Percentiles rank a stretch among this genome's conserved stretches.
Conservation (phyloP, 352 stramenopile genomes). For the Globisporangium rhizosaccharum region DNA sequence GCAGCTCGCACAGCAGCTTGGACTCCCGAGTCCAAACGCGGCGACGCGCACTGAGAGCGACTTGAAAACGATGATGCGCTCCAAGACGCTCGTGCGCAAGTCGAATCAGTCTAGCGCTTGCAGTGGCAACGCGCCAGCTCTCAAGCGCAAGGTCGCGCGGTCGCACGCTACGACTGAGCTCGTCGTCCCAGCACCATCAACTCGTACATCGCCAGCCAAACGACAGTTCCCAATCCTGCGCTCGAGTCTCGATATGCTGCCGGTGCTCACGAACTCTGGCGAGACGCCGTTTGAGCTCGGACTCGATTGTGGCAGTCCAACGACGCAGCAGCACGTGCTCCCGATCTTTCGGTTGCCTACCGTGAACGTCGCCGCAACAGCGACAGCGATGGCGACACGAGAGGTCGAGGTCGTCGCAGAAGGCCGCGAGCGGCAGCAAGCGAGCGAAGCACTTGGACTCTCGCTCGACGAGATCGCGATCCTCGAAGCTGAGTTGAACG, state of each 20-base stretch:
- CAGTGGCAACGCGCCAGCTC: conserved; percentile 19
- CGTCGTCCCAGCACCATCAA: neutral
- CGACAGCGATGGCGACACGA: conserved; percentile 27
- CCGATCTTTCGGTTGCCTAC: conserved; percentile 66
- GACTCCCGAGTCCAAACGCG: conserved; percentile 9
- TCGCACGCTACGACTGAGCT: neutral
- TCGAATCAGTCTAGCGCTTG: conserved; percentile 27
- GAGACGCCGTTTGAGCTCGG: conserved; percentile 76
- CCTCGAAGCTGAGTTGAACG: conserved; percentile 51
- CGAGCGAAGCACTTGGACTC: conserved; percentile 58
- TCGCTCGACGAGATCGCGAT: conserved; percentile 61
- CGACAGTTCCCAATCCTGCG: conserved; percentile 12
- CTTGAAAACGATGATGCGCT: conserved; percentile 36
- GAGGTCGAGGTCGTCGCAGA: conserved; percentile 42
- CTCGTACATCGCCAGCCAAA: neutral
- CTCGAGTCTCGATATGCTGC: conserved; percentile 54
- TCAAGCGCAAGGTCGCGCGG: conserved; percentile 39
- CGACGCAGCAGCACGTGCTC: conserved; percentile 40
- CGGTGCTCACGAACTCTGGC: conserved; percentile 58
- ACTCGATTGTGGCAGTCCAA: conserved; percentile 22
- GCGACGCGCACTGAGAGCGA: conserved; percentile 12
- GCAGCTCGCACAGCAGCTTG: conserved; percentile 38
- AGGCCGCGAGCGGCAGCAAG: conserved; percentile 46
- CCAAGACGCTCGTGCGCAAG: conserved; percentile 35
- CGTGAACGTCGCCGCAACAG: conserved; percentile 43